These are phyloP conservation scores for Candida tetrigidarum DNA, from an alignment of 1,139 yeast species.

Conservation along the genomic window DNA sequence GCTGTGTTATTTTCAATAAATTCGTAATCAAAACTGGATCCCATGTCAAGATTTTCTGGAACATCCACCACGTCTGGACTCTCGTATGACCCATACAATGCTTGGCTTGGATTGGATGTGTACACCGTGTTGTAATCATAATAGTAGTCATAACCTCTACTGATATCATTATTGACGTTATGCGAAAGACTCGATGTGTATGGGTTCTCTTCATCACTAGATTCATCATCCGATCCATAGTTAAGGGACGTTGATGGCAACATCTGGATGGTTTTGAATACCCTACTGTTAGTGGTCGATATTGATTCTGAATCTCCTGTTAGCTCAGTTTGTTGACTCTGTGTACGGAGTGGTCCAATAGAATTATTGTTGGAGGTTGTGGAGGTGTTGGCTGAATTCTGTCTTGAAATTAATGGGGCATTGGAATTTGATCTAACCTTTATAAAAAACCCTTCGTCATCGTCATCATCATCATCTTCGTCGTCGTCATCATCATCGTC, in stretches of 20 bases:
- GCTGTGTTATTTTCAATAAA: conserved; percentile 24
- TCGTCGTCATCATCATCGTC: conserved; percentile 33
- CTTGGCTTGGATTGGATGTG: conserved; percentile 57
- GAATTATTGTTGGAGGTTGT: conserved; percentile 12
- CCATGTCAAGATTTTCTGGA: conserved; percentile 48
- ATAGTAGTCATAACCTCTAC: conserved; percentile 79
- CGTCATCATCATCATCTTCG: conserved; percentile 60
- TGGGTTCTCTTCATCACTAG: conserved; percentile 58
- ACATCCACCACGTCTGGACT: conserved; percentile 48
- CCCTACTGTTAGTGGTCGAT: conserved; percentile 29
- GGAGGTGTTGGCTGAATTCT: conserved; percentile 7
- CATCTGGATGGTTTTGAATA: conserved; percentile 63
- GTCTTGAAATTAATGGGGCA: conserved; percentile 17
- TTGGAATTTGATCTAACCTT: conserved; percentile 54
- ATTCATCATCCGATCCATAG: conserved; percentile 75
- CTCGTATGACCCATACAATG: conserved; percentile 36
- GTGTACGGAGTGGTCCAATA: conserved; percentile 11
- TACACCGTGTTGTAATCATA: conserved; percentile 90
- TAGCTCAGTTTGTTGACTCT: conserved; percentile 18
- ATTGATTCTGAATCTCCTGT: conserved; percentile 34
- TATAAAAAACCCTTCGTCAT: conserved; percentile 69
- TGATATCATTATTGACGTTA: conserved; percentile 64
- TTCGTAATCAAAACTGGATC: conserved; percentile 45
- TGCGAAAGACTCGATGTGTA: conserved; percentile 71
- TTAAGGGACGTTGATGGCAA: conserved; percentile 84